These are phyloP conservation scores for Globisporangium cylindrosporum DNA, from an alignment of 352 stramenopile genomes.

Conservation along the genomic window DNA sequence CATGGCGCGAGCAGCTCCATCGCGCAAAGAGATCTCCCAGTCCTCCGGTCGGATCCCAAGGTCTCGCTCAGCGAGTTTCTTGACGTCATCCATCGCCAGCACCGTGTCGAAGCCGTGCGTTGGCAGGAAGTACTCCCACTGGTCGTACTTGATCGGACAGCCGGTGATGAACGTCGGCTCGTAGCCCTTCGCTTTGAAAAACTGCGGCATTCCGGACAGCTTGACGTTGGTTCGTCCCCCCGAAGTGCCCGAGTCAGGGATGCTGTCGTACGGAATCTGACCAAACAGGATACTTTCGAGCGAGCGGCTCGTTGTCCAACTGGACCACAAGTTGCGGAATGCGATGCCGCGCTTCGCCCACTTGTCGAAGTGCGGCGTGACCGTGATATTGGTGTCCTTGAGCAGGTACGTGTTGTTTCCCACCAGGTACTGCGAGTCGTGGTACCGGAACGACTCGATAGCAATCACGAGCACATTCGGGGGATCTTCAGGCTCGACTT, in stretches of 20 bases:
- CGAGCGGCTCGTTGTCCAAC: slow-evolving; percentile 53
- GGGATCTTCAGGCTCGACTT: slow-evolving; percentile 24
- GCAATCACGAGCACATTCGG: slow-evolving; percentile 53
- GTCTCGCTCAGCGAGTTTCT: slow-evolving; percentile 28
- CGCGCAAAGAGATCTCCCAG: slow-evolving; percentile 24
- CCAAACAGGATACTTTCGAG: slow-evolving; percentile 54
- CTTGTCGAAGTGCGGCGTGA: slow-evolving; percentile 48
- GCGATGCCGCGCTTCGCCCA: slow-evolving; percentile 47
- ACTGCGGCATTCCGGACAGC: slow-evolving; percentile 41
- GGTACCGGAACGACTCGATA: slow-evolving; percentile 54
- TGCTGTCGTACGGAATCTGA: slow-evolving; percentile 43
- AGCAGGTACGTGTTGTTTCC: slow-evolving; percentile 26
- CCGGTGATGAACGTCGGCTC: slow-evolving; percentile 47
- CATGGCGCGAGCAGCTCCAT: slow-evolving; percentile 14
- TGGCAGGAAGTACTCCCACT: slow-evolving; percentile 46
- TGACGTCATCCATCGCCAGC: slow-evolving; percentile 37
- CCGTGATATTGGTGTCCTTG: slow-evolving; percentile 33
- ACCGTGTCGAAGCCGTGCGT: slow-evolving; percentile 52
- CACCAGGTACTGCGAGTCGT: slow-evolving; percentile 50
- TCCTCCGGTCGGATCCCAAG: slow-evolving; percentile 32
- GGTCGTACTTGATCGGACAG: slow-evolving; percentile 41
- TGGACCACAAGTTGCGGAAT: slow-evolving; percentile 62
- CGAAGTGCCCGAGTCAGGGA: slow-evolving; percentile 34
- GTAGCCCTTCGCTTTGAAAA: slow-evolving; percentile 52
- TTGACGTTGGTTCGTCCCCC: slow-evolving; percentile 25